Conservation (phyloP, 1,284 basidiomycete species). For the Albatrellus sp. region DNA sequence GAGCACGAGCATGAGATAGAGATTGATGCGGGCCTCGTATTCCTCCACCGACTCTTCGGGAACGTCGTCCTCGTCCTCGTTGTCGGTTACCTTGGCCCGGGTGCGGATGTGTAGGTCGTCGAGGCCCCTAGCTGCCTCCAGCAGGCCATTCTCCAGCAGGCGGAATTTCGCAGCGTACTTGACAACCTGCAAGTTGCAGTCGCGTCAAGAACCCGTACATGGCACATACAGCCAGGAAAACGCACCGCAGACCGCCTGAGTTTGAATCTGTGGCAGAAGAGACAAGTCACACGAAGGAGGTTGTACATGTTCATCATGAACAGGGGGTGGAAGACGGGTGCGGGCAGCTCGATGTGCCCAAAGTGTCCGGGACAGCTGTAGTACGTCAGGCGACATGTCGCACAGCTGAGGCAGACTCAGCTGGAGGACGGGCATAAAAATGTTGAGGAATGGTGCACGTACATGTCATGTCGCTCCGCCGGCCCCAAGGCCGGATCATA, state of each 20-base stretch:
- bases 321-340: conserved; percentile 92
- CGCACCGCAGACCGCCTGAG: conserved; percentile 65
- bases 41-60: conserved; percentile 42
- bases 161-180: conserved; percentile 82
- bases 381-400: conserved; percentile 86
- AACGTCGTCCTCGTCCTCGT: conserved; percentile 30
- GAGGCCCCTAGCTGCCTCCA: conserved; percentile 72
- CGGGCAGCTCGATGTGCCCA: conserved; percentile 96
- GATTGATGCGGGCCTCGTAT: conserved; percentile 59
- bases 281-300: conserved; percentile 81
- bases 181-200: conserved; percentile 40
- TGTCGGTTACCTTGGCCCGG: conserved; percentile 18
- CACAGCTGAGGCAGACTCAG: conserved; percentile 49
- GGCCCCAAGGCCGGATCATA: conserved; percentile 96
- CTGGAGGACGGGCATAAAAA: conserved; percentile 1
- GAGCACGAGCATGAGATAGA: conserved; percentile 62
- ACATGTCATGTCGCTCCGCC: conserved; percentile 81
- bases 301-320: conserved; percentile 93
- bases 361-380: conserved; percentile 97
- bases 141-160: conserved; percentile 83
- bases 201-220: conserved; percentile 1
- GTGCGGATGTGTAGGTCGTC: conserved; percentile 43
- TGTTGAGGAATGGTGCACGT: conserved; percentile 20
- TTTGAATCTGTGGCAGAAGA: conserved; percentile 95
- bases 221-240: conserved; percentile 8